Base-by-base conservation (phyloP, 495 filamentous ascomycete genomes). In the Amphirosellinia nigrospora region DNA sequence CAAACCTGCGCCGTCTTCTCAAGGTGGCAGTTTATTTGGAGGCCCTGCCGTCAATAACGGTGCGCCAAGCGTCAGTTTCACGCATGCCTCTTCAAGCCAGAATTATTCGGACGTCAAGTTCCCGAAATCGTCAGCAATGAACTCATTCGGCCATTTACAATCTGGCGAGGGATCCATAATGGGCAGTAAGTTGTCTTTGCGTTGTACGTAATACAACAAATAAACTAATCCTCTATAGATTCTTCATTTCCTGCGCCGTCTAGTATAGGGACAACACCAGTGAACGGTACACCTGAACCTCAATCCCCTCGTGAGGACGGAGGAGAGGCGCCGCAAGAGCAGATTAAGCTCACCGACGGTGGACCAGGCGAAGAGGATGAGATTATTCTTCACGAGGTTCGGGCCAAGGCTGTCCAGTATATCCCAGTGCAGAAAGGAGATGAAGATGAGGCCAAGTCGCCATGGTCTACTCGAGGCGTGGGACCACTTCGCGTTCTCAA, bases 341-440 rank as follows among this genome's bases (percentile, higher is more conserved):
- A 90, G 84, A 81, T 91, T 64, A 86, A 90, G 77, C 84, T 93
- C 71, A 86, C 88, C 61, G 80, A 82, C 55, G 84, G 84, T 67
- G 86, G 89, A 30, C 87, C 87, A 53, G 92, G 90, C 9, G 91
- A 94, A 75, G 91, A 93, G 74, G 83, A 93, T 68, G 92, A 94
- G 74, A 82, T 84, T 38, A 80, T 88, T 26, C 71, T 91, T 6
- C 85, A 89, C 73, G 88, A 92, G 70, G 83, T 88, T 16, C 87
- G 87, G 53, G 86, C 87, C 45, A 91, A 89, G 74, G 90, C 85
- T 10, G 74, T 90, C 66, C 89, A 89, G 73, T 83, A 80, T 30
- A 75, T 80, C 23, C 70, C 77, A 16, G 75, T 73, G 9, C 70
- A 74, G 23, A 75, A 77, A 15, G 78, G 71, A n/a, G 78, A 85